Conservation (phyloP, 2,329 filamentous ascomycete species). For the Fusarium torulosum region DNA sequence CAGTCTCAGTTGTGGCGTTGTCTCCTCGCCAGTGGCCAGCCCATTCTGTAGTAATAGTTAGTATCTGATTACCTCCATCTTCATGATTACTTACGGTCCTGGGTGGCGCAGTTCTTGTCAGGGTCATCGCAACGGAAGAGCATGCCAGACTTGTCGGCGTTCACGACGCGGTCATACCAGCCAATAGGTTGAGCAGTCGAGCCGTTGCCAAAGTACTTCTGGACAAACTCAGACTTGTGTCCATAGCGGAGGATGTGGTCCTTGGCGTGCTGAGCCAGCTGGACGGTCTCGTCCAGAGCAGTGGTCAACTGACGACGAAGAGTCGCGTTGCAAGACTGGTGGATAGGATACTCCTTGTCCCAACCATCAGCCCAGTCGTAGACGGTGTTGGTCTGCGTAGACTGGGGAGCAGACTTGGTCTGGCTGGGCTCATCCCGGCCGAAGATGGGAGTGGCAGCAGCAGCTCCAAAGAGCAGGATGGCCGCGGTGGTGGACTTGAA, state of each 20-base stretch:
- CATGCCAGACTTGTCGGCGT: constrained; percentile 67
- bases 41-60: constrained; percentile 61
- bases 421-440: constrained; percentile 43
- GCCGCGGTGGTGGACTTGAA: constrained; percentile 44
- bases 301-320: constrained; percentile 66
- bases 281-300: constrained; percentile 69
- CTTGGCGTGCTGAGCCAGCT: constrained; percentile 70
- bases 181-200: constrained; percentile 70
- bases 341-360: constrained; percentile 62
- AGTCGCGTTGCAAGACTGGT: constrained; percentile 74
- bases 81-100: constrained; percentile 53
- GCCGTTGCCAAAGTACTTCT: constrained; percentile 75
- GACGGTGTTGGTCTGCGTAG: constrained; percentile 34
- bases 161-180: constrained; percentile 71
- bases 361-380: constrained; percentile 54
- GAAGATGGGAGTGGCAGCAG: constrained; percentile 49
- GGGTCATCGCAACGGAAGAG: constrained; percentile 77
- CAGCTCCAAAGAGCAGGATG: constrained; percentile 45
- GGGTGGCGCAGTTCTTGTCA: constrained; percentile 71
- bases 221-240: constrained; percentile 68
- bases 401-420: constrained; percentile 34
- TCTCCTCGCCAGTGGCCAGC: constrained; percentile 76
- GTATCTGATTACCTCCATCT: rapidly evolving
- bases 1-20: constrained; percentile 75
- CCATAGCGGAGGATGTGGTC: constrained; percentile 71